Base-by-base conservation (phyloP, 148 eudicot genomes). In the Silene uniflora region DNA sequence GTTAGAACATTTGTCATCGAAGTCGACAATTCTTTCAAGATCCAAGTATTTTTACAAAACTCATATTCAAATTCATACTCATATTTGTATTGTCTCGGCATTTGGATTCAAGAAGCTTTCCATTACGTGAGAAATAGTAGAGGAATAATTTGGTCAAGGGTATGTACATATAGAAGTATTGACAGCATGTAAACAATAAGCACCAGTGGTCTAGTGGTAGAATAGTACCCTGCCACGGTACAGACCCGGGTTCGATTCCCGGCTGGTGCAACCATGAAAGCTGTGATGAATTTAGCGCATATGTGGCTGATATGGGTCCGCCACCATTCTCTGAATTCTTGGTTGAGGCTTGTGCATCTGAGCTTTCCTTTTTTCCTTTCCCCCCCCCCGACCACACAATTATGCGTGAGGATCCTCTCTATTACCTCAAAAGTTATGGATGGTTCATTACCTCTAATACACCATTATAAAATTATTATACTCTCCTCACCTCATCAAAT, bases 181-280 rank as follows among this genome's bases (percentile, higher is more conserved):
- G 8, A 0, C 49, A 0, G 6, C 1, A 46, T 1, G 6, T 46
- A 10, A 1, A 18, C 61, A 73, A 21, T 1, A 71, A 73, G 81
- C 86, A 80, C 81, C 77, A 80, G 86, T 84, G 83, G 86, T 84
- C 81, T 84, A 84, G 83, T 80, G 86, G 86, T 78, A 81, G 86
- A 81, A 84, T 84, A 75, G 86, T 84, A 84, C 84, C 84, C 84
- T 77, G 79, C 81, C 86, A 83, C 83, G 79, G 81, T 80, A 73
- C 83, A 80, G 83, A 81, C 82, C 86, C 82, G 82, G 84, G 86
- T 83, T 83, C 83, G 81, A 83, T 83, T 83, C 81, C 79, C 78
- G 83, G 78, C 83, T 80, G 86, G 81, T 73, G 86, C 86, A 83
- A 8, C 18, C 16, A 1, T 12, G 7, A 64, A 61, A 29, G 44